phyloP scores from a whole-genome alignment of 352 stramenopile genomes.

The Globisporangium sylvaticum region DNA sequence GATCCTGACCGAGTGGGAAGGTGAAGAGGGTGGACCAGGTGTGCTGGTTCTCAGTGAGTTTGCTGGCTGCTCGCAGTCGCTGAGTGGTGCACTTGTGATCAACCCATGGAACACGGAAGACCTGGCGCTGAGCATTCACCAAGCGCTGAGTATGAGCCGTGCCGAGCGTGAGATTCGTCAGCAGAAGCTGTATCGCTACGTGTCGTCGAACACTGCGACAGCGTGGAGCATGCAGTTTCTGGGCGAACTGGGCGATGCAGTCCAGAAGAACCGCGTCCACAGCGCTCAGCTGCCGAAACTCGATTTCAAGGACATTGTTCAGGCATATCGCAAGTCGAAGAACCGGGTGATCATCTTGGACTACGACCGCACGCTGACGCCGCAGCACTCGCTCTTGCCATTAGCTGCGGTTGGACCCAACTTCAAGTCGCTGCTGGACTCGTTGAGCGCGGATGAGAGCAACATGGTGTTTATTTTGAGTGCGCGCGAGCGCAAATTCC shows the following conservation, averaged over 20 bases:
- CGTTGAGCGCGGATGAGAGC: conserved; percentile 51
- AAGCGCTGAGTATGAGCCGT: conserved; percentile 80
- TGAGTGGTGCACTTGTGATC: conserved; percentile 82
- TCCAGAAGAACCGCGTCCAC: conserved; percentile 51
- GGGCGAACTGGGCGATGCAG: conserved; percentile 54
- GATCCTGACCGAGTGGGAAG: conserved; percentile 73
- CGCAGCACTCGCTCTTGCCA: conserved; percentile 71
- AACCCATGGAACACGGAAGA: conserved; percentile 90
- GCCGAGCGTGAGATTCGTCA: conserved; percentile 85
- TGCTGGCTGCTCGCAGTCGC: conserved; percentile 81
- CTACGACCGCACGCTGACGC: conserved; percentile 83
- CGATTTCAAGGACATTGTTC: conserved; percentile 48
- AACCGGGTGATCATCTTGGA: conserved; percentile 88
- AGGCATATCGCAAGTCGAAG: conserved; percentile 57
- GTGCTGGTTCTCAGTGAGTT: conserved; percentile 89
- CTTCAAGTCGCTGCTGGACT: conserved; percentile 74
- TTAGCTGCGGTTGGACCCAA: conserved; percentile 74
- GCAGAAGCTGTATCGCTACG: conserved; percentile 88
- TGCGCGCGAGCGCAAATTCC: conserved; percentile 77
- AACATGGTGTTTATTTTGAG: conserved; percentile 83
- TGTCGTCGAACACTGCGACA: conserved; percentile 81
- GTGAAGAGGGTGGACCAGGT: conserved; percentile 73
- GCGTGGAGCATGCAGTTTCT: conserved; percentile 84
- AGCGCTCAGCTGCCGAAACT: conserved; percentile 59
- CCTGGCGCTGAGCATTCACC: conserved; percentile 72